A percentile compares a stretch with the other conserved stretches of the same genome.
Conservation (phyloP, 1,284 basidiomycete species). For the Cutaneotrichosporon sp. region DNA sequence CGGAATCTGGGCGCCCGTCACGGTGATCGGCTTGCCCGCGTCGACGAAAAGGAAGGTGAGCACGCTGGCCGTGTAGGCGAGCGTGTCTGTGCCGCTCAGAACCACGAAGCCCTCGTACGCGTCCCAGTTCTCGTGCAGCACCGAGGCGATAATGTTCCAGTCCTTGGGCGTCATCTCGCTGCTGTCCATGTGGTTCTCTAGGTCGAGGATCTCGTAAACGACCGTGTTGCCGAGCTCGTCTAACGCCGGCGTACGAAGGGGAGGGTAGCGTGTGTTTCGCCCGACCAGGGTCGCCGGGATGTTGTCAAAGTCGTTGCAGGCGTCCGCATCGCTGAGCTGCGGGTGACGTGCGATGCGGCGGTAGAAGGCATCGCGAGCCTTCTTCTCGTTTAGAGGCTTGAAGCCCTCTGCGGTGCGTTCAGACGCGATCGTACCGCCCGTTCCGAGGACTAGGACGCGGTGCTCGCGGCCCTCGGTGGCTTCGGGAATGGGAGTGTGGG, state of each 20-base stretch:
- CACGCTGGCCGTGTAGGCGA: slow-evolving; percentile 49
- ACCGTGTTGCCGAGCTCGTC: slow-evolving; percentile 39
- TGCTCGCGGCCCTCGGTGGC: slow-evolving; percentile 3
- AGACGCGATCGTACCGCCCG: slow-evolving; percentile 48
- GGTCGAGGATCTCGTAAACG: slow-evolving; percentile 48
- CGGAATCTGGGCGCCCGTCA: slow-evolving; percentile 51
- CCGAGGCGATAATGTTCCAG: slow-evolving; percentile 47
- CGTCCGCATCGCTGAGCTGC: slow-evolving; percentile 32
- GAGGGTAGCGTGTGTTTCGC: slow-evolving; percentile 40
- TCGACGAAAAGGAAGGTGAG: slow-evolving; percentile 47
- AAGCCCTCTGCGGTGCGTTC: slow-evolving; percentile 44
- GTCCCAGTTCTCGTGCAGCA: slow-evolving; percentile 47
- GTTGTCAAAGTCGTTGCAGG: slow-evolving; percentile 1
- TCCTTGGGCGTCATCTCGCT: slow-evolving; percentile 50
- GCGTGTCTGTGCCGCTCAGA: slow-evolving; percentile 48
- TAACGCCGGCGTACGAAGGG: slow-evolving; percentile 42
- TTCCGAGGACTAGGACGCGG: slow-evolving; percentile 44
- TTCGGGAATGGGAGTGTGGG: slow-evolving; percentile 6
- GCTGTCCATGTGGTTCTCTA: slow-evolving; percentile 49
- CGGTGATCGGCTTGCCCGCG: slow-evolving; percentile 48
- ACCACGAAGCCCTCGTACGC: slow-evolving; percentile 49
- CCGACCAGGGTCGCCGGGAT: slow-evolving; percentile 13
- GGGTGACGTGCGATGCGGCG: slow-evolving; percentile 50
- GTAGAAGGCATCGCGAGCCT: slow-evolving; percentile 41
- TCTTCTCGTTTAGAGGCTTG: slow-evolving; percentile 40